Conservation (phyloP, 2,329 filamentous ascomycete species). For the Ophiocordyceps camponoti-leonardi region DNA sequence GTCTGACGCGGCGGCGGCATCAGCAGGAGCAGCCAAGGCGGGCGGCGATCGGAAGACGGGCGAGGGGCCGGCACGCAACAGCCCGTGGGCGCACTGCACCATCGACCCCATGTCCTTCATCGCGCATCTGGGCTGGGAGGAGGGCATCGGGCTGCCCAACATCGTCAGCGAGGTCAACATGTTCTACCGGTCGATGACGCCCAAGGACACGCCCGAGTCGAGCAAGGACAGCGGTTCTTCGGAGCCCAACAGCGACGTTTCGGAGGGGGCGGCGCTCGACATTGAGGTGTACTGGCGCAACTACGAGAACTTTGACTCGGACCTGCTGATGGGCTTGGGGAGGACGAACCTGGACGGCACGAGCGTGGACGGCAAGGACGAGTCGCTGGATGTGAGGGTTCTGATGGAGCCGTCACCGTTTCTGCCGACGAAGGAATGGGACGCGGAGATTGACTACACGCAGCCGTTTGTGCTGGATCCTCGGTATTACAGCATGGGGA, state of each 20-base stretch:
- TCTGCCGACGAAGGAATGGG: slow-evolving; percentile 26
- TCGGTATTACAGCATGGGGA: slow-evolving; percentile 16
- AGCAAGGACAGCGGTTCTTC: slow-evolving; percentile 41
- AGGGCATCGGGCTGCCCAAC: slow-evolving; percentile 16
- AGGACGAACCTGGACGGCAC: slow-evolving; percentile 10
- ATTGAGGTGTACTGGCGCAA: slow-evolving; percentile 33
- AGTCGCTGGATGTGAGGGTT: slow-evolving; percentile 11
- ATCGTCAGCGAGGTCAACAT: slow-evolving; percentile 34
- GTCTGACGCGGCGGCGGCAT: slow-evolving; percentile 5
- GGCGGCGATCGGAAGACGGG: slow-evolving; percentile 10
- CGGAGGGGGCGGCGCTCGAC: slow-evolving; percentile 35
- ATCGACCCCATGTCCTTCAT: slow-evolving; percentile 31
- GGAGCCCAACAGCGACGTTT: slow-evolving; percentile 45
- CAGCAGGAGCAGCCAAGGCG: slow-evolving; percentile 6
- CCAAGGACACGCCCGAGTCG: slow-evolving; percentile 48
- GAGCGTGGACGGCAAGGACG: slow-evolving; percentile 5
- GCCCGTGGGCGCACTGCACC: slow-evolving; percentile 23
- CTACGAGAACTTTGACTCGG: slow-evolving; percentile 29
- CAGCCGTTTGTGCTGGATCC: slow-evolving; percentile 37
- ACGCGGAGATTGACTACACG: slow-evolving; percentile 29
- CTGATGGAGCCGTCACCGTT: slow-evolving; percentile 9
- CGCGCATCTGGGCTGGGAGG: slow-evolving; percentile 16
- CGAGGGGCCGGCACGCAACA: slow-evolving; percentile 7
- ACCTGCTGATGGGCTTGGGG: slow-evolving; percentile 25
- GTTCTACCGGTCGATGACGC: slow-evolving; percentile 34